Conservation (phyloP, 2,329 filamentous ascomycete species). For the Diaporthe batatas region DNA sequence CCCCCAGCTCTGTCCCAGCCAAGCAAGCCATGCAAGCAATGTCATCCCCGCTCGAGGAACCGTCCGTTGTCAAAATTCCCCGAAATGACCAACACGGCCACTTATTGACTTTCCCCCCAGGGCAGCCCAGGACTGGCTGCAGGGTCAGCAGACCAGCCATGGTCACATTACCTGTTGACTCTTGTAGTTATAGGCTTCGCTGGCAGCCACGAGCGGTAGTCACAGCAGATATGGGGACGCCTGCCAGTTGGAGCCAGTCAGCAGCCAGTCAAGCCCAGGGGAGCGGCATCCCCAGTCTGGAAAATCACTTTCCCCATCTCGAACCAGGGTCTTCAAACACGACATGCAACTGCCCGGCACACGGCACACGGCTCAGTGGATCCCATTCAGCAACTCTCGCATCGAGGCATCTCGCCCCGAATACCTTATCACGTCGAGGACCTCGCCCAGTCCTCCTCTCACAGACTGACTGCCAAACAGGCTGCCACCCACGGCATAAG, state of each 20-base stretch:
- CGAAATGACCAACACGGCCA: conserved; percentile 24
- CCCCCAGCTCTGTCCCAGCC: background rate
- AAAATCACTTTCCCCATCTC: background rate
- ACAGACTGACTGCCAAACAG: background rate
- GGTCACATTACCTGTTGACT: background rate
- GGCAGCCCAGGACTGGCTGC: conserved; percentile 5
- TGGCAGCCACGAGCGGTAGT: background rate
- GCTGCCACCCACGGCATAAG: background rate
- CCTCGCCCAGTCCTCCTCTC: background rate
- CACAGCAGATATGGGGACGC: background rate
- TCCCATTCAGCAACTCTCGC: background rate
- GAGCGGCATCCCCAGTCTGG: background rate
- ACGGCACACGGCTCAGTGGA: background rate
- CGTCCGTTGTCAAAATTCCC: conserved; percentile 1
- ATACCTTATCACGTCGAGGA: too few species aligned
- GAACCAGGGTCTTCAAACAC: background rate
- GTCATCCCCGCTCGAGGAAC: conserved; percentile 16
- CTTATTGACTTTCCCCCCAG: background rate
- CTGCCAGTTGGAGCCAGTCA: background rate
- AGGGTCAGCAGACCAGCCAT: conserved; percentile 10
- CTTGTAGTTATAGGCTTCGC: background rate
- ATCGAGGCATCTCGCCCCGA: too few species aligned
- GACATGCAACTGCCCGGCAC: conserved; percentile 7
- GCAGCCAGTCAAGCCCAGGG: background rate
- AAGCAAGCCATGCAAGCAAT: background rate